Conservation (phyloP, 768 basidiomycete species). For the Leccinum rimulosum region DNA sequence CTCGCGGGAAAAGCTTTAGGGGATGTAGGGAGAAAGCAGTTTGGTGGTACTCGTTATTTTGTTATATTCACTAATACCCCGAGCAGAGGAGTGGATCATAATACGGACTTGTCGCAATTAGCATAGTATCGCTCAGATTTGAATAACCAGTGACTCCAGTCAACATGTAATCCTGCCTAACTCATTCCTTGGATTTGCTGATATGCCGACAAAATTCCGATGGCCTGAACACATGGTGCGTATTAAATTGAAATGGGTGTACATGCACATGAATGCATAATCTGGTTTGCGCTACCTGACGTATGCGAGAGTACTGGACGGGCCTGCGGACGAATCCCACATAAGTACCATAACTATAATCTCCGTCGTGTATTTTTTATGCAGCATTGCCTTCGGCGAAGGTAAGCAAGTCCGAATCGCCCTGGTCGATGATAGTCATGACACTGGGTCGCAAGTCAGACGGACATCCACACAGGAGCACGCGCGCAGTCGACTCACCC, state of each 20-base stretch:
- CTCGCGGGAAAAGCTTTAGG: neutral
- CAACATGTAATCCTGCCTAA: neutral
- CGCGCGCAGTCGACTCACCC: conserved; percentile 52
- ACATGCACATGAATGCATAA: conserved; percentile 4
- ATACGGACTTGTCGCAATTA: neutral
- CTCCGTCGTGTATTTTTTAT: conserved; percentile 35
- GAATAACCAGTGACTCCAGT: neutral
- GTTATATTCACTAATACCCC: conserved; percentile 1
- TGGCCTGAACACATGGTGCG: neutral
- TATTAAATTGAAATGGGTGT: neutral
- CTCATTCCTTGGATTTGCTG: too few species aligned
- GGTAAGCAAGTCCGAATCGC: conserved; percentile 93
- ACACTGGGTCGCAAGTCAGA: conserved; percentile 53
- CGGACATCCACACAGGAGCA: neutral
- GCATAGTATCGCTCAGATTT: neutral
- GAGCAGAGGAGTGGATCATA: neutral
- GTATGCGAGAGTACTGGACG: neutral
- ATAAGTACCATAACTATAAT: conserved; percentile 6
- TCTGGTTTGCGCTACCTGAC: neutral
- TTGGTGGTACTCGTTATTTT: neutral
- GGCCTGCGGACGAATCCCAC: neutral
- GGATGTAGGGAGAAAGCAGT: neutral
- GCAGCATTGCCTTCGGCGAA: conserved; percentile 73
- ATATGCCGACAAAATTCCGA: neutral
- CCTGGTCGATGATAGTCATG: conserved; percentile 94